phyloP scores from a whole-genome alignment of 2,329 filamentous ascomycete genomes.

The Colletotrichum plurivorum region DNA sequence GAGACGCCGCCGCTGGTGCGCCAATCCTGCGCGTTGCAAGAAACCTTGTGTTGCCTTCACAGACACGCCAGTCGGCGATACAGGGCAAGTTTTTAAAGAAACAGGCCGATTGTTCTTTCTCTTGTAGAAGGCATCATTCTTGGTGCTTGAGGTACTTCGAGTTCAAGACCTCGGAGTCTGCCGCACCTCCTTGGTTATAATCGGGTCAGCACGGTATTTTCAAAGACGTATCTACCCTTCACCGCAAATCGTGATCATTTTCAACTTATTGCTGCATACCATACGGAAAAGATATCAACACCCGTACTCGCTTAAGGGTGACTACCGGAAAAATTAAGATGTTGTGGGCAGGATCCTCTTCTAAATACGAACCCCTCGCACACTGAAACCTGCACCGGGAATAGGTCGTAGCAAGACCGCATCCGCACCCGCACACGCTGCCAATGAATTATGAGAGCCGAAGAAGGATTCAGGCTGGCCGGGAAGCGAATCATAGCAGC shows the following conservation, averaged over 20 bases:
- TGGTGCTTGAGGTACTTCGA: not conserved
- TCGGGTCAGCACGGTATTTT: too few species aligned
- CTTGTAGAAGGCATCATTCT: not conserved
- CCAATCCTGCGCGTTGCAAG: not conserved
- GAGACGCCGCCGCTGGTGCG: too few species aligned
- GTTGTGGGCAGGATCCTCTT: not conserved
- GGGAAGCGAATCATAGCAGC: constrained; percentile 4
- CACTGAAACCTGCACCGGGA: not conserved
- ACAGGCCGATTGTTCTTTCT: not conserved
- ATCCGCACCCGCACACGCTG: not conserved
- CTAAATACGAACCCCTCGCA: not conserved
- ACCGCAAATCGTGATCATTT: too few species aligned
- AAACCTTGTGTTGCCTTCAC: not conserved
- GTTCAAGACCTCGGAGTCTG: not conserved
- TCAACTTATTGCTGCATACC: too few species aligned
- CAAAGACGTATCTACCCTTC: too few species aligned
- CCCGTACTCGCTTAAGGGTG: too few species aligned
- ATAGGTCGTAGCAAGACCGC: not conserved
- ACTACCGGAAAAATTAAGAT: too few species aligned
- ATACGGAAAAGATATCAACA: too few species aligned
- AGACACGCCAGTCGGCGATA: not conserved
- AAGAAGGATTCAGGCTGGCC: not conserved
- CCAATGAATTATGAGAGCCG: not conserved
- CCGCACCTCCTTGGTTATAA: not conserved
- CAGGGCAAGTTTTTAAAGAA: not conserved